Base-by-base conservation (phyloP, 306 rosid species). In the Vachellia collinsii region DNA sequence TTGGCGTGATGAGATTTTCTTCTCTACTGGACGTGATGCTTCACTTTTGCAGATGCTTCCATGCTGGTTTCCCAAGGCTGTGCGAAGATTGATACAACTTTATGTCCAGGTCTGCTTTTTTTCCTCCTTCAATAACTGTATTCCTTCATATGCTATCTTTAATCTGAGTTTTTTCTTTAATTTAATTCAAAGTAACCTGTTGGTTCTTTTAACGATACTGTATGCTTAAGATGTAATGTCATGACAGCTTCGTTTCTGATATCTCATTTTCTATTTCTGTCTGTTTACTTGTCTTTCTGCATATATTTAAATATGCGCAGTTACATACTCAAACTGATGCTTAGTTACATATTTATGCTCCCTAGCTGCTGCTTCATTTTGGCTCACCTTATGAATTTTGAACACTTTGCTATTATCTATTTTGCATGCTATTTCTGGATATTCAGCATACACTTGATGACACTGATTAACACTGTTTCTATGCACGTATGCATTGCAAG, bases 11-110 rank as follows among this genome's bases (percentile, higher is more conserved):
- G 89, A 86, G 82, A 85, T 91, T 75, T 93, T 94, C 85, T 92
- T 91, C 85, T 93, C 97, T 58, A 77, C 95, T 36, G 99, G 91
- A 82, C 92, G 80, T 73, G 99, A 94, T 88, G 90, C 97, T 51
- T 94, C 99, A 72, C 97, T 94, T 84, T 80, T 89, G 47, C 97
- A 91, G 85, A 93, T 94, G 97, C 94, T 94, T 67, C 97, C 97
- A 6, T 91, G 94, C 92, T 94, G 97, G 99, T 91, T 93, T 89
- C 93, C 99, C 10, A 93, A 94, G 86, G 88, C 93, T 43, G 83
- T 91, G 53, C 86, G 97, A 51, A 88, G 99, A 85, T 87, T 94
- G 86, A 83, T 94, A 79, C 97, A 91, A 74, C 94, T 94, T 85
- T 91, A 89, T 81, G 95, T 90, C 47, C 97, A 94, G 97, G 99